phyloP scores from a whole-genome alignment of 805 yeast species.

The Candida parachauliodes region DNA sequence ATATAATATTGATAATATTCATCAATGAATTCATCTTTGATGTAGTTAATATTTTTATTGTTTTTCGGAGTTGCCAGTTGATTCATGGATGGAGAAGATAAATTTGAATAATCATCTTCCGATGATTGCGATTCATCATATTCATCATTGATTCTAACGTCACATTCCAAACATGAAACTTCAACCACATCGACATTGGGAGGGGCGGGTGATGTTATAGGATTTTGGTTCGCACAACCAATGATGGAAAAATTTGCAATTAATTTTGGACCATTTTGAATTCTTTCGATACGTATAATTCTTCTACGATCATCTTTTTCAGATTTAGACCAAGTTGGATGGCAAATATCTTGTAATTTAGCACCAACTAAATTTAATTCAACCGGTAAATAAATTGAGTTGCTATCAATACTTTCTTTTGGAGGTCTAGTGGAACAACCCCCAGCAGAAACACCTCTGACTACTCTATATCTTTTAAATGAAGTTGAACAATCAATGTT shows the following conservation, averaged over 20 bases:
- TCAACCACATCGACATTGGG: slow-evolving; percentile 52
- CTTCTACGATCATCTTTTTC: slow-evolving; percentile 53
- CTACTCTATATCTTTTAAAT: slow-evolving; percentile 35
- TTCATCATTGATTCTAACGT: slow-evolving; percentile 22
- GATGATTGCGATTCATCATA: slow-evolving; percentile 21
- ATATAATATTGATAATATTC: slow-evolving; percentile 44
- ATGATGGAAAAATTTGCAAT: slow-evolving; percentile 48
- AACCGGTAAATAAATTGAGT: slow-evolving; percentile 41
- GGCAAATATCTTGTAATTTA: slow-evolving; percentile 44
- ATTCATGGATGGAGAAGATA: slow-evolving; percentile 8
- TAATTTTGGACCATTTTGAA: slow-evolving; percentile 46
- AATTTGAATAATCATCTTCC: slow-evolving; percentile 22
- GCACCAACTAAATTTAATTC: slow-evolving; percentile 45
- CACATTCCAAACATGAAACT: slow-evolving; percentile 56
- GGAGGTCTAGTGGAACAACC: slow-evolving; percentile 58
- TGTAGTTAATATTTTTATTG: too few species aligned
- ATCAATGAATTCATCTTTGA: slow-evolving; percentile 19
- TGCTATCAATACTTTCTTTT: slow-evolving; percentile 27
- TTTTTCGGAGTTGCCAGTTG: slow-evolving; percentile 3
- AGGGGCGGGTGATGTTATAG: slow-evolving; percentile 33
- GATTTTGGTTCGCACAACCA: slow-evolving; percentile 49
- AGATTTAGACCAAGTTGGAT: slow-evolving; percentile 45
- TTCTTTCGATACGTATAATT: slow-evolving; percentile 54
- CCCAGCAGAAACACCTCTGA: slow-evolving; percentile 58
- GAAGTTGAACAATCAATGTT: background rate